Evolutionary conservation across 306 rosid genomes (phyloP), one percentile per base, ranked within the genome.

Genomic region (Fragaria vesca): DNA sequence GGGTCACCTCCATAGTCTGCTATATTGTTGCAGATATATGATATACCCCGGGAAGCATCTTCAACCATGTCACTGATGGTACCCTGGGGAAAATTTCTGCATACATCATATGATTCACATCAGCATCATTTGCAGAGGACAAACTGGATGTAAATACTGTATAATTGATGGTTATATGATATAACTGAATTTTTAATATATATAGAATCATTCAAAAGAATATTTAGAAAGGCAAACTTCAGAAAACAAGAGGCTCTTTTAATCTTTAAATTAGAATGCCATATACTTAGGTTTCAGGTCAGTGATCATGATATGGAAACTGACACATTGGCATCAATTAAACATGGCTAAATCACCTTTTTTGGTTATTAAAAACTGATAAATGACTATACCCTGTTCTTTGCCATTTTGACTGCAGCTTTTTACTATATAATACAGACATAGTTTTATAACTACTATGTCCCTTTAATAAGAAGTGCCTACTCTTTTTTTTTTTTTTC

Each of bases 41-140:
- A 91, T 80, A 96, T 90, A 61, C 96, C 99, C 71, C 79, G 88
- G 48, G 89, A 93, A 79, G 82, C 74, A 85, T 96, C 99, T 81
- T 82, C 76, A 79, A 96, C 87, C 98, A 96, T 96, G 86, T 96
- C 98, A 85, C 98, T 90, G 61, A 96, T 90, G 74, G 97, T 96
- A 79, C 97, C 99, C 86, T 96, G 98, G 54, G 99, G 99, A 82
- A 95, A 95, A 78, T 95, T 95, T 81, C 97, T 95, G 92, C 90
- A 87, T 42, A 80, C 65, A 84, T 36, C 32, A 79, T 71, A 69
- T 6, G 28, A 30, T 20, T 77, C 70, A 75, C 76, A 38, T 68
- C 58, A 77, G 66, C 30, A 77, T 46, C 16, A 21, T 60, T 42
- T 58, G 61, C 66, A 79, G 9, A 74, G 57, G 79, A 42, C 52